Evolutionary conservation across 2,329 filamentous ascomycete species (phyloP).

Genomic region (Coniochaeta sp.): DNA sequence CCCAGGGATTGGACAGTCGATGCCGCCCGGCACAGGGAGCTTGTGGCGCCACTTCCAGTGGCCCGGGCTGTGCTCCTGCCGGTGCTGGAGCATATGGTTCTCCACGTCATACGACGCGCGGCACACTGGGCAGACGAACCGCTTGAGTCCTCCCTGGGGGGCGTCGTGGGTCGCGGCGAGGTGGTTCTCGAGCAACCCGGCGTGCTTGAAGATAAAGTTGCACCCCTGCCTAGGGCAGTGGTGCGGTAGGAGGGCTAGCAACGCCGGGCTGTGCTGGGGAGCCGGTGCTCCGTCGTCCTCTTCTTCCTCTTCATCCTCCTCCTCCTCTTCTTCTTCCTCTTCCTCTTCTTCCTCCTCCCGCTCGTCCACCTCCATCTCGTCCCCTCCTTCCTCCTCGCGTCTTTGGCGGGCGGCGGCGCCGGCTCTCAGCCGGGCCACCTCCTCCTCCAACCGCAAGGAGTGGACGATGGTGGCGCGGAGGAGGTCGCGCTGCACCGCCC

Average conservation of each 20-base stretch:
- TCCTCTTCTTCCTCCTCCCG: background rate
- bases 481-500: no score
- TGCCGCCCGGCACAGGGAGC: background rate
- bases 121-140: background rate
- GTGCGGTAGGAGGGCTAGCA: no score
- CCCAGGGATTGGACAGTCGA: background rate
- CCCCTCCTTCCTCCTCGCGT: background rate
- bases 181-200: background rate
- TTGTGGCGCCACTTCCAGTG: background rate
- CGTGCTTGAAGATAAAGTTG: background rate
- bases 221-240: background rate
- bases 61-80: background rate
- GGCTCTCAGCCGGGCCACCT: background rate
- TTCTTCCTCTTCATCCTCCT: background rate
- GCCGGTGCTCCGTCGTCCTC: background rate
- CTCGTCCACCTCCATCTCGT: background rate
- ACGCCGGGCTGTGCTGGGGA: background rate
- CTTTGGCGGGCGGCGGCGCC: no score
- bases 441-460: background rate
- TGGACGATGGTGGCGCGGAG: no score
- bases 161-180: background rate
- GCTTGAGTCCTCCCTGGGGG: background rate
- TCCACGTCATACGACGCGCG: background rate
- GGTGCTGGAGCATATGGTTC: background rate
- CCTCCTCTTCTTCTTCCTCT: background rate